Percentiles rank a stretch among this genome's conserved stretches.
phyloP scores from a whole-genome alignment of 2,329 filamentous ascomycete species.

The Cordyceps cicadae region DNA sequence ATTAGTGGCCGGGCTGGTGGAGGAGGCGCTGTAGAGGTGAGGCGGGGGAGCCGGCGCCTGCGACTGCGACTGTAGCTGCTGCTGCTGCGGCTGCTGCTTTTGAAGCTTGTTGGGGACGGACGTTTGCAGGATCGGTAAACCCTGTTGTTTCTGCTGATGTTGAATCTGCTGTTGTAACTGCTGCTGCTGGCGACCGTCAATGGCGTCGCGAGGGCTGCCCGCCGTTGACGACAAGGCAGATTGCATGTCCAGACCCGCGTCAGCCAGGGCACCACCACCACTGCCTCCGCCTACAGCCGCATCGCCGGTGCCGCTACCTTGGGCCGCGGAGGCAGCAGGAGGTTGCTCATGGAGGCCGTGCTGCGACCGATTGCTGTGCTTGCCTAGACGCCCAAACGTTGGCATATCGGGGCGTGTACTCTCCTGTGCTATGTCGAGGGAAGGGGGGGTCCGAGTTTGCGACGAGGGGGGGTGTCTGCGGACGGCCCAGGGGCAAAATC shows the following conservation, averaged over 20 bases:
- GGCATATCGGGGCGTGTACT: constrained; percentile 31
- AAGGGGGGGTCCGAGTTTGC: background rate
- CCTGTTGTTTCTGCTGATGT: constrained; percentile 21
- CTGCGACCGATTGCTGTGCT: constrained; percentile 49
- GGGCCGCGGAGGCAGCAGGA: constrained; percentile 11
- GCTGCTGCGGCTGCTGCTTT: constrained; percentile 18
- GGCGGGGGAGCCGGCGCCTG: constrained; percentile 22
- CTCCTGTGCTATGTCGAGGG: background rate
- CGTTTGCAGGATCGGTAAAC: constrained; percentile 11
- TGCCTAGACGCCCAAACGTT: constrained; percentile 46
- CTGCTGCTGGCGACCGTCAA: constrained; percentile 15
- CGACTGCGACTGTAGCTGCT: constrained; percentile 17
- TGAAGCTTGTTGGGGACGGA: constrained; percentile 20
- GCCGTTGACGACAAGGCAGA: constrained; percentile 6
- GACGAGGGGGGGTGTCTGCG: constrained; percentile 1
- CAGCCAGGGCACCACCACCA: background rate
- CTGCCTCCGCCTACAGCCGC: background rate
- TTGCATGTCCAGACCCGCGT: constrained; percentile 12
- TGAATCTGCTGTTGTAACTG: constrained; percentile 17
- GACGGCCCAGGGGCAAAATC: background rate
- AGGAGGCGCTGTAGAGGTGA: constrained; percentile 24
- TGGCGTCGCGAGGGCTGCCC: constrained; percentile 10
- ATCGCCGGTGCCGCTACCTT: constrained; percentile 5
- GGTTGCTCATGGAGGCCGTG: constrained; percentile 43
- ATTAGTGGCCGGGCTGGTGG: constrained; percentile 19